Conservation (phyloP, 2,329 filamentous ascomycete species). For the Neoascochyta sp. region DNA sequence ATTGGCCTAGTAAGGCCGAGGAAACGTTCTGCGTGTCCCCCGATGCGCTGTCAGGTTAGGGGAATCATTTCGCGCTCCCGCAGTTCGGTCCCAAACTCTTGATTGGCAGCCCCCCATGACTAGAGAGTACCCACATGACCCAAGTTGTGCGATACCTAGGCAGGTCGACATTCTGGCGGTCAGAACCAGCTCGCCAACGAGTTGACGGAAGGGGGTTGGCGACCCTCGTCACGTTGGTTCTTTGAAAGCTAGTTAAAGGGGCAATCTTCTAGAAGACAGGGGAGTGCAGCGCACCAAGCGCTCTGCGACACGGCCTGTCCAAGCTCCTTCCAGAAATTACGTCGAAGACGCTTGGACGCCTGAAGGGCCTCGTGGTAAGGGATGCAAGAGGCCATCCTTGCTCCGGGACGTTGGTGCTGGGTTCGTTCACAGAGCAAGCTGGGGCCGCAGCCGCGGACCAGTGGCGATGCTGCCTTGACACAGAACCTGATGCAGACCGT, state of each 20-base stretch:
- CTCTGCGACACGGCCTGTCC: constrained; percentile 19
- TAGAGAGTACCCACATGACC: constrained; percentile 1
- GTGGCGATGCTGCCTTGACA: constrained; percentile 19
- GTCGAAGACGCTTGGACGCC: constrained; percentile 31
- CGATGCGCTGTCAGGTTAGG: constrained; percentile 16
- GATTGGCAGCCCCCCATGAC: constrained; percentile 4
- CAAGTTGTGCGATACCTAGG: constrained; percentile 1
- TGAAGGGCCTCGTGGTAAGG: constrained; percentile 23
- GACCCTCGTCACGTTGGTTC: constrained; percentile 18
- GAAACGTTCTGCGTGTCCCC: constrained; percentile 13
- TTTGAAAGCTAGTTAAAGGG: constrained; percentile 25
- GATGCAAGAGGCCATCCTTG: constrained; percentile 28
- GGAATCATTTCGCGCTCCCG: constrained; percentile 19
- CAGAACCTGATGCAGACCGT: constrained; percentile 27
- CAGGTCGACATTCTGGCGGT: constrained; percentile 2
- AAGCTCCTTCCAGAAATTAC: constrained; percentile 37
- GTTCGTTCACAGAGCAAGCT: constrained; percentile 20
- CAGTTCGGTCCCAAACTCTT: constrained; percentile 9
- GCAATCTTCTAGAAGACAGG: constrained; percentile 37
- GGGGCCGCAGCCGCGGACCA: constrained; percentile 32
- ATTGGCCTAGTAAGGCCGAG: too few species aligned
- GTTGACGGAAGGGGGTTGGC: constrained; percentile 11
- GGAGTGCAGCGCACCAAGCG: constrained; percentile 24
- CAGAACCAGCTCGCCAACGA: constrained; percentile 11
- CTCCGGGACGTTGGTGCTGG: constrained; percentile 24